A percentile compares a stretch with the other conserved stretches of the same genome.
Conservation (phyloP, 805 yeast genomes). For the Candida insectalens region DNA sequence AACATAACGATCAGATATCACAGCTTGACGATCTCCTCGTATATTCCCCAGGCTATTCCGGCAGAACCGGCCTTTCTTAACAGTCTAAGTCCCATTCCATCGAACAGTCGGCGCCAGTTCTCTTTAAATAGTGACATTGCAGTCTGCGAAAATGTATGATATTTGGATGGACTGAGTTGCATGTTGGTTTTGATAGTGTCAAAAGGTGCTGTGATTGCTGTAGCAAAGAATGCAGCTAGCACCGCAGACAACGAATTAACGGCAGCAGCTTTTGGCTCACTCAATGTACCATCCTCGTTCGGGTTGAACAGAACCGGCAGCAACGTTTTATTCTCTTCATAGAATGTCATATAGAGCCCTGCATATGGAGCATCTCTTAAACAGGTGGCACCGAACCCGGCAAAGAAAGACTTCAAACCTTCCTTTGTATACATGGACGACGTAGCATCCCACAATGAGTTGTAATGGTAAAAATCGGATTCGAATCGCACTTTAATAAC, state of each 20-base stretch:
- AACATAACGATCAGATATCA: too few relatives aligned
- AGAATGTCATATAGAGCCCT: conserved; percentile 79
- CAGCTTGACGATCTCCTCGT: conserved; percentile 70
- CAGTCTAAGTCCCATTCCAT: conserved; percentile 75
- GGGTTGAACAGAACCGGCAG: conserved; percentile 34
- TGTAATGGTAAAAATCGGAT: conserved; percentile 65
- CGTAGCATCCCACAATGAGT: conserved; percentile 52
- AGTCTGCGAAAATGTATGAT: conserved; percentile 33
- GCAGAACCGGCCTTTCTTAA: conserved; percentile 84
- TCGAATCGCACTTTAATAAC: conserved; percentile 84
- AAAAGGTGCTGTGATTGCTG: conserved; percentile 87
- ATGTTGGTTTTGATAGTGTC: conserved; percentile 89
- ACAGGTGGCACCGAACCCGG: conserved; percentile 81
- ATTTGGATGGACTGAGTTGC: conserved; percentile 55
- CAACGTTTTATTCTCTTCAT: conserved; percentile 60
- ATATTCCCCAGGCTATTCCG: conserved; percentile 95
- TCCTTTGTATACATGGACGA: conserved; percentile 41
- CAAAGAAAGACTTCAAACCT: conserved; percentile 64
- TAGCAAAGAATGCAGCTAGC: conserved; percentile 67
- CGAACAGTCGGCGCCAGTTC: conserved; percentile 52
- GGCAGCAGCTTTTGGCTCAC: conserved; percentile 28
- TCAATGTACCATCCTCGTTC: conserved; percentile 4
- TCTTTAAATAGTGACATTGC: conserved; percentile 31
- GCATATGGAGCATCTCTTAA: conserved; percentile 95
- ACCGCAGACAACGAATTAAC: conserved; percentile 74